A percentile compares a stretch with the other conserved stretches of the same genome.
Conservation (phyloP, 2,329 filamentous ascomycete genomes). For the Pseudogymnoascus sp. region DNA sequence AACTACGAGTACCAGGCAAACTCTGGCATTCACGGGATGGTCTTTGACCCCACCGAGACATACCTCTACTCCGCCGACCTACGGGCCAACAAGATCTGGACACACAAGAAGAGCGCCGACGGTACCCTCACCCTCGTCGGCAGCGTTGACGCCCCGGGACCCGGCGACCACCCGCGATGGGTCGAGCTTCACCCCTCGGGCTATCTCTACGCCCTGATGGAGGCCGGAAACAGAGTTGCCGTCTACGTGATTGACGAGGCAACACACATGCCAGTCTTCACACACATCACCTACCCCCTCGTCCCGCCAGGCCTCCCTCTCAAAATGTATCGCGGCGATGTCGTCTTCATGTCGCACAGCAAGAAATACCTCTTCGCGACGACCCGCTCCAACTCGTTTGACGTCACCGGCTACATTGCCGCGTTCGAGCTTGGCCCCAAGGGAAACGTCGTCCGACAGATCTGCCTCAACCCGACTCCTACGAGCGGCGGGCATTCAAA, state of each 20-base stretch:
- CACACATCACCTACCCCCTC: conserved; percentile 65
- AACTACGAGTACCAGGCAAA: conserved; percentile 64
- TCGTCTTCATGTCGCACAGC: conserved; percentile 63
- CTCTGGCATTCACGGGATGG: conserved; percentile 74
- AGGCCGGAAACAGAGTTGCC: conserved; percentile 76
- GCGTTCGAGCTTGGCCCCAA: conserved; percentile 63
- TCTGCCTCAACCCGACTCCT: conserved; percentile 75
- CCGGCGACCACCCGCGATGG: conserved; percentile 77
- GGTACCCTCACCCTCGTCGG: conserved; percentile 63
- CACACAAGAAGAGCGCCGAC: conserved; percentile 60
- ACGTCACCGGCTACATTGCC: conserved; percentile 73
- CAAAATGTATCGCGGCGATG: conserved; percentile 74
- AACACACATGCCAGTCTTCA: conserved; percentile 71
- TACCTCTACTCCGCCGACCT: conserved; percentile 76
- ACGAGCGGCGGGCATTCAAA: conserved; percentile 86
- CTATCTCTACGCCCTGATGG: conserved; percentile 81
- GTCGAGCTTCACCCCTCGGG: conserved; percentile 74
- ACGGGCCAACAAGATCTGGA: conserved; percentile 74
- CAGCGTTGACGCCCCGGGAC: conserved; percentile 60
- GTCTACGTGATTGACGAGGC: conserved; percentile 71
- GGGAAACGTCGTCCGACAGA: conserved; percentile 68
- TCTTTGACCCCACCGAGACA: conserved; percentile 64
- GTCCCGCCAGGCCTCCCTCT: conserved; percentile 58
- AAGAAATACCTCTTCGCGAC: conserved; percentile 76
- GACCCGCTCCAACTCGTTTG: conserved; percentile 67